A percentile compares a stretch with the other conserved stretches of the same genome.
Conservation (phyloP, 140 eudicot species). For the Flaveria floridana region DNA sequence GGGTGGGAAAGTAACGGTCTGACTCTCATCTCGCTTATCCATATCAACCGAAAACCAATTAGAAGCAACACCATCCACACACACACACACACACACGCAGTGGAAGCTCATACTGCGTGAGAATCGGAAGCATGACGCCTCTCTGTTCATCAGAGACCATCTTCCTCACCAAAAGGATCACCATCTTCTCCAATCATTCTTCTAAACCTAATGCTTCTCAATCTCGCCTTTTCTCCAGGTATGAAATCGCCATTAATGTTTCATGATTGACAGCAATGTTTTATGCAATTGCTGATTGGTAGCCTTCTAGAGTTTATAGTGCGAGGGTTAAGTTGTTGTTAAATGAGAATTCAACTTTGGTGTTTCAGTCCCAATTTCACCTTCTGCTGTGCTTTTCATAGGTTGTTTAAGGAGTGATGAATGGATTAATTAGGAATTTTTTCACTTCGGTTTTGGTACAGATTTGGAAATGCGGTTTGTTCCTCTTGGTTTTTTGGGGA, state of each 20-base stretch:
- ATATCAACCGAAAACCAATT: conserved; percentile 29
- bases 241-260: neutral
- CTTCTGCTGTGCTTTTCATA: too few species aligned
- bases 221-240: conserved; percentile 36
- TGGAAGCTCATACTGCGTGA: conserved; percentile 14
- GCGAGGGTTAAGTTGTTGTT: too few species aligned
- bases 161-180: conserved; percentile 19
- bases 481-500: neutral
- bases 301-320: too few species aligned
- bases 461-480: too few species aligned
- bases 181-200: conserved; percentile 20
- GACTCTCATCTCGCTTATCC: conserved; percentile 48
- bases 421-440: too few species aligned
- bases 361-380: too few species aligned
- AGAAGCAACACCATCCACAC: conserved; percentile 10
- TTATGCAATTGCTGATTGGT: neutral
- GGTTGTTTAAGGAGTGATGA: too few species aligned
- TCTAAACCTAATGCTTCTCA: conserved; percentile 29
- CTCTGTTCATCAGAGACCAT: conserved; percentile 49
- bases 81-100: conserved; percentile 1
- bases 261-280: conserved; percentile 18
- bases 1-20: conserved; percentile 58
- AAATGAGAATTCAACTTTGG: too few species aligned
- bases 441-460: too few species aligned
- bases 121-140: conserved; percentile 38